Base-by-base conservation (phyloP, 2,329 filamentous ascomycete genomes). In the Epicoccum nigrum region DNA sequence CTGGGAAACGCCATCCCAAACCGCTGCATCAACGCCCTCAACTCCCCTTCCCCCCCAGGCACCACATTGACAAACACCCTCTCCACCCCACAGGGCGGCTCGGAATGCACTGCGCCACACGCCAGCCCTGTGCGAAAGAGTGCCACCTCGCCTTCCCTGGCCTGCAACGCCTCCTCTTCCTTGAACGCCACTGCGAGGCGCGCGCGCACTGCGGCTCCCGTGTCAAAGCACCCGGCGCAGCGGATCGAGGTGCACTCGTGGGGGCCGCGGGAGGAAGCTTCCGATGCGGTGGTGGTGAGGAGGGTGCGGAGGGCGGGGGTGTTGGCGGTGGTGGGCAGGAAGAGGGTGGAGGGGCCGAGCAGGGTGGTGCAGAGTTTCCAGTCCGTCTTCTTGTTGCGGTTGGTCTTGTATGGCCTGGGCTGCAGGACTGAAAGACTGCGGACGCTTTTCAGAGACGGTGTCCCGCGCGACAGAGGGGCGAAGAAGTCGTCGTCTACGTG, bases 401-500 rank as follows among this genome's bases (percentile, higher is more conserved):
- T n/a, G n/a, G n/a, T n/a, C n/a, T n/a, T n/a, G n/a, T n/a, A n/a
- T n/a, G n/a, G n/a, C n/a, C n/a, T n/a, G n/a, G n/a, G n/a, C n/a
- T n/a, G n/a, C n/a, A n/a, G n/a, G n/a, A n/a, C n/a, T n/a, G n/a
- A n/a, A n/a, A n/a, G n/a, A n/a, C n/a, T n/a, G n/a, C n/a, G n/a
- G n/a, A n/a, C n/a, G n/a, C n/a, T n/a, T n/a, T n/a, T n/a, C n/a
- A n/a, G n/a, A n/a, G n/a, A n/a, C n/a, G n/a, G n/a, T n/a, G n/a
- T n/a, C n/a, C n/a, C n/a, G n/a, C n/a, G n/a, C n/a, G n/a, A n/a
- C n/a, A n/a, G n/a, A 4, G 38, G 13, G 2, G 43, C 27, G 59
- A 73, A 81, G 62, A 81, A 81, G 13, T 78, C 63, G 47, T 81
- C 78, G 54, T 81, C 79, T 0, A 76, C 77, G 51, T 81, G 79